Evolutionary conservation across 139 green algal species (phyloP).

Genomic region (Chlorella sp.): DNA sequence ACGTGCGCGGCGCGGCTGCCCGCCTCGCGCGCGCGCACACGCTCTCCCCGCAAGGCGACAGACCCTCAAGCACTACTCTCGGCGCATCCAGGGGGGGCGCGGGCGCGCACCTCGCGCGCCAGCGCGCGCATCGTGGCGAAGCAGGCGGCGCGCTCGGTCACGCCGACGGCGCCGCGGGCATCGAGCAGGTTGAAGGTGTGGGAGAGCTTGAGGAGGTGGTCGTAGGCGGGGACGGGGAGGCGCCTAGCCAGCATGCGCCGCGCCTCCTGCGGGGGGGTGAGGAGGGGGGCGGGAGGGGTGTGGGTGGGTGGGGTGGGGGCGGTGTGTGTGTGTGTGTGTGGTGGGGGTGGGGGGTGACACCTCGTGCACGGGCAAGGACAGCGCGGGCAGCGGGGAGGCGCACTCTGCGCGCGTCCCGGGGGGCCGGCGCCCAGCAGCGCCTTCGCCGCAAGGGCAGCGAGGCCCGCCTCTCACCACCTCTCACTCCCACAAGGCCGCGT

Average conservation of each 20-base stretch:
- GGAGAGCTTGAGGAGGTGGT: slow-evolving; percentile 96
- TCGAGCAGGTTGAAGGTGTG: slow-evolving; percentile 99
- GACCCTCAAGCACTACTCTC: too few relatives aligned
- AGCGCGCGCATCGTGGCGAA: slow-evolving; percentile 92
- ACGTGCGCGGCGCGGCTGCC: too few relatives aligned
- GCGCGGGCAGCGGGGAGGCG: too few relatives aligned
- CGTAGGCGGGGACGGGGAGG: slow-evolving; percentile 95
- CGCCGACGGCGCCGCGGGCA: slow-evolving; percentile 88
- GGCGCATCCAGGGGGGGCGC: too few relatives aligned
- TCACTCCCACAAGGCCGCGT: too few relatives aligned
- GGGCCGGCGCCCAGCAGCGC: too few relatives aligned
- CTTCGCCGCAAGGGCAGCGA: too few relatives aligned
- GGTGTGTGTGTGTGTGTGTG: neutral
- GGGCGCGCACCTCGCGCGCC: slow-evolving; percentile 60
- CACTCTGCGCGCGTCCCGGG: too few relatives aligned
- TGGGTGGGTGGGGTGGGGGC: neutral
- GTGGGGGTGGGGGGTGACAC: neutral
- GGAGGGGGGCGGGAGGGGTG: neutral
- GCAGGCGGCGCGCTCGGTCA: slow-evolving; percentile 93
- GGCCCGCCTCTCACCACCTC: too few relatives aligned
- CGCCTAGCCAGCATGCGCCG: slow-evolving; percentile 81
- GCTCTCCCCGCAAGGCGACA: too few relatives aligned
- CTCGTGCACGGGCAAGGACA: slow-evolving; percentile 2
- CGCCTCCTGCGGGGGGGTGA: slow-evolving; percentile 64
- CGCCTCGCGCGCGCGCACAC: too few relatives aligned